Conservation (phyloP, 257 asterid genomes). For the Nicotiana benthamiana region DNA sequence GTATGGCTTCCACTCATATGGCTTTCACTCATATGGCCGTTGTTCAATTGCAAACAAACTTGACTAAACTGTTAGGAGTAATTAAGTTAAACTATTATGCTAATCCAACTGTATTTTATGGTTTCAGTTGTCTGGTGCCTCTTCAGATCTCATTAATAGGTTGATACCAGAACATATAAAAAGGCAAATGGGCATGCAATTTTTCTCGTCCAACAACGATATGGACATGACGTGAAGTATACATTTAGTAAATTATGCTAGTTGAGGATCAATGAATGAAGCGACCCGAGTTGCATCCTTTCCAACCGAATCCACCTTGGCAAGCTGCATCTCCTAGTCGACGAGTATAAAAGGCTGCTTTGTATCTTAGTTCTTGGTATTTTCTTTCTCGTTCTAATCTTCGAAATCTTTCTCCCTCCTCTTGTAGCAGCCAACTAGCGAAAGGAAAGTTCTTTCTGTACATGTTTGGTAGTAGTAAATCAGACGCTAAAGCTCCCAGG, state of each 20-base stretch:
- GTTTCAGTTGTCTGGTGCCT: constrained; percentile 56
- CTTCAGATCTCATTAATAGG: constrained; percentile 73
- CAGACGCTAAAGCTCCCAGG: background rate
- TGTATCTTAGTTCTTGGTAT: background rate
- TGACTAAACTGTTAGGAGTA: background rate
- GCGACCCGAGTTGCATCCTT: background rate
- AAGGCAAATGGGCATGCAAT: constrained; percentile 74
- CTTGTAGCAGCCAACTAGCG: background rate
- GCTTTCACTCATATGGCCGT: no score
- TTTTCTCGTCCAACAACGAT: constrained; percentile 47
- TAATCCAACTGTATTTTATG: background rate
- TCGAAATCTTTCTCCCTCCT: background rate
- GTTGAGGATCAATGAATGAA: background rate
- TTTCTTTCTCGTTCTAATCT: background rate
- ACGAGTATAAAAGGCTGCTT: background rate
- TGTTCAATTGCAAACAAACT: background rate
- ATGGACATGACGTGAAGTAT: constrained; percentile 24
- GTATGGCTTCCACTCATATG: constrained; percentile 25
- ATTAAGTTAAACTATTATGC: background rate
- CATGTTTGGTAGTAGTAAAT: constrained; percentile 4
- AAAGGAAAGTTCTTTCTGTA: background rate
- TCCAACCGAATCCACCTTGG: background rate
- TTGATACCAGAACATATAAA: constrained; percentile 82
- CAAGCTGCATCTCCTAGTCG: constrained; percentile 2
- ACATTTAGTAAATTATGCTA: background rate